phyloP scores from a whole-genome alignment of 2,329 filamentous ascomycete genomes.

The Catunica adiposa region DNA sequence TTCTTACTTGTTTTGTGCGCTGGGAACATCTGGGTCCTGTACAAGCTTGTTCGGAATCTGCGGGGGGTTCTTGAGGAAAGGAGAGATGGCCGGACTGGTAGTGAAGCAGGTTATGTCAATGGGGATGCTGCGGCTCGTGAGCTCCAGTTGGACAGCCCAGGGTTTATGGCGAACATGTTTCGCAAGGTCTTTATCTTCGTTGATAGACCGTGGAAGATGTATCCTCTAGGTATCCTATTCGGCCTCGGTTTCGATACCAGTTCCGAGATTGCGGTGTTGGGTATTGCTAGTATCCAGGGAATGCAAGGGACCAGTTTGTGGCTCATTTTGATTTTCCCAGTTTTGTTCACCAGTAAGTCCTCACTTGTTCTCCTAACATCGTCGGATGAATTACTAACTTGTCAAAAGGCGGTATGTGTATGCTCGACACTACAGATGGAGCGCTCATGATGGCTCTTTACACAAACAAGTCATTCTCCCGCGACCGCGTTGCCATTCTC shows the following conservation, averaged over 20 bases:
- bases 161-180: conserved; percentile 56
- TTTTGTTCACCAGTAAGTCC: conserved; percentile 62
- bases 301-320: conserved; percentile 77
- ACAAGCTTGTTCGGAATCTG: conserved; percentile 56
- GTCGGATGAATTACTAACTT: neutral
- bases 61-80: conserved; percentile 37
- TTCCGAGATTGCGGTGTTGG: conserved; percentile 80
- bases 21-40: conserved; percentile 76
- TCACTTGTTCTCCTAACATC: neutral
- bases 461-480: conserved; percentile 58
- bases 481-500: conserved; percentile 73
- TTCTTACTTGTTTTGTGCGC: conserved; percentile 70
- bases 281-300: conserved; percentile 76
- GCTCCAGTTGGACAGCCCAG: conserved; percentile 59
- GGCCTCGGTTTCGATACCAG: conserved; percentile 91
- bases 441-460: conserved; percentile 93
- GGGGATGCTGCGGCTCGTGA: conserved; percentile 26
- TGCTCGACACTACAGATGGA: conserved; percentile 82
- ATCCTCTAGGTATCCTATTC: conserved; percentile 73
- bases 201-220: conserved; percentile 85
- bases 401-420: conserved; percentile 66
- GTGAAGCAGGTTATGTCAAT: conserved; percentile 18
- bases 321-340: conserved; percentile 82
- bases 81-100: conserved; percentile 18
- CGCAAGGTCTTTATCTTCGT: conserved; percentile 60